Evolutionary conservation across 75 land plant species (phyloP).

Genomic region (Selaginella tamariscina): DNA sequence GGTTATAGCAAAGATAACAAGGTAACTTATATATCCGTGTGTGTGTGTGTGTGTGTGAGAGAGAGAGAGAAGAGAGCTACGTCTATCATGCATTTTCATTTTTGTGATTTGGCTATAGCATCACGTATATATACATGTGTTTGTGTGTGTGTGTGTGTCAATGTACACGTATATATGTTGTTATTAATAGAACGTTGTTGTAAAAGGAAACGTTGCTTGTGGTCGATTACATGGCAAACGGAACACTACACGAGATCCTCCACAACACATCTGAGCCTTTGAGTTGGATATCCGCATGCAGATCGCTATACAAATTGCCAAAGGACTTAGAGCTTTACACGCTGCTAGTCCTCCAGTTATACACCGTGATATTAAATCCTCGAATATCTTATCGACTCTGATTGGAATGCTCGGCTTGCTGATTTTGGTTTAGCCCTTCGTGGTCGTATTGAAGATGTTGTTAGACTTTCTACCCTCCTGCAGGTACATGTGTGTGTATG

Average conservation of each 20-base stretch:
- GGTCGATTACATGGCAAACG: conserved; percentile 74
- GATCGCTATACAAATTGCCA: conserved; percentile 69
- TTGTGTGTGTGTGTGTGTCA: no score
- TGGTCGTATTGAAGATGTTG: conserved; percentile 22
- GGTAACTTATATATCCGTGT: no score
- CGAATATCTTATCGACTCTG: conserved; percentile 62
- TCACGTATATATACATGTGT: no score
- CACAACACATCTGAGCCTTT: conserved; percentile 39
- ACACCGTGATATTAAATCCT: conserved; percentile 68
- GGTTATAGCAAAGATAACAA: conserved; percentile 38
- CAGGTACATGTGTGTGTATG: no score
- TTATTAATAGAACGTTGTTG: no score
- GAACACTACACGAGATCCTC: conserved; percentile 61
- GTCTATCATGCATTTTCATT: no score
- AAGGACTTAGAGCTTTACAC: conserved; percentile 49
- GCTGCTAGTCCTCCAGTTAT: conserved; percentile 48
- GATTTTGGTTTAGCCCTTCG: conserved; percentile 77
- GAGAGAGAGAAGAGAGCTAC: no score
- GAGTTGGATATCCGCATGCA: conserved; percentile 58
- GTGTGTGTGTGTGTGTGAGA: no score
- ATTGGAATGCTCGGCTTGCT: conserved; percentile 62
- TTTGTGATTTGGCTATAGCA: no score
- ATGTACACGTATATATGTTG: no score
- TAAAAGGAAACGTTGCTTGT: conserved; percentile 57
- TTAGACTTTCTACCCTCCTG: conserved; percentile 49